Conservation (phyloP, 228 moss, liverwort and hornwort genomes). For the Sphagnum fallax region DNA sequence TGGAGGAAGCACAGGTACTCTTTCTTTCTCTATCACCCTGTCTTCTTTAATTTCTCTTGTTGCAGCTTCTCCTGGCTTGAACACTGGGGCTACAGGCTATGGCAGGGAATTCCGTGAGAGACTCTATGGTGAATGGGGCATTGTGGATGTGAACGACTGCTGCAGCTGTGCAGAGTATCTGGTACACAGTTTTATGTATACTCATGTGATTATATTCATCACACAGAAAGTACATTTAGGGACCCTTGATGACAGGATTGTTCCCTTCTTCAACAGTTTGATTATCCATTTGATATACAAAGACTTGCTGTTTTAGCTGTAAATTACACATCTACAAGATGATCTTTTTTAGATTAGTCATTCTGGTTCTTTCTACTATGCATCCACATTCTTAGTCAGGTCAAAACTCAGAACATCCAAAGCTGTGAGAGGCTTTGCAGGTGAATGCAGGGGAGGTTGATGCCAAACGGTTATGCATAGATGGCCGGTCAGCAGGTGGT, state of each 20-base stretch:
- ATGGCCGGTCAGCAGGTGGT: constrained; percentile 74
- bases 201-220: too few relatives aligned
- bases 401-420: too few relatives aligned
- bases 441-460: constrained; percentile 59
- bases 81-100: constrained; percentile 53
- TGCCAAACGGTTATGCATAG: constrained; percentile 75
- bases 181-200: constrained; percentile 15
- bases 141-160: constrained; percentile 89
- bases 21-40: neutral
- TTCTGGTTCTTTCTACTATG: neutral
- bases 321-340: neutral
- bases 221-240: too few relatives aligned
- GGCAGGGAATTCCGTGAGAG: constrained; percentile 87
- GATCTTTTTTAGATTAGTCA: neutral
- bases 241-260: too few relatives aligned
- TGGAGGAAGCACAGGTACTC: constrained; percentile 78
- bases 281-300: neutral
- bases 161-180: constrained; percentile 84
- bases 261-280: neutral
- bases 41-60: neutral
- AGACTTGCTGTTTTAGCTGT: neutral
- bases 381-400: too few relatives aligned
- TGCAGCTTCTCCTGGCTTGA: constrained; percentile 1
- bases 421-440: constrained; percentile 15
- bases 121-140: constrained; percentile 72